These are phyloP conservation scores for Aspergillus persii DNA, from an alignment of 2,329 filamentous ascomycete genomes.

Conservation along the genomic window DNA sequence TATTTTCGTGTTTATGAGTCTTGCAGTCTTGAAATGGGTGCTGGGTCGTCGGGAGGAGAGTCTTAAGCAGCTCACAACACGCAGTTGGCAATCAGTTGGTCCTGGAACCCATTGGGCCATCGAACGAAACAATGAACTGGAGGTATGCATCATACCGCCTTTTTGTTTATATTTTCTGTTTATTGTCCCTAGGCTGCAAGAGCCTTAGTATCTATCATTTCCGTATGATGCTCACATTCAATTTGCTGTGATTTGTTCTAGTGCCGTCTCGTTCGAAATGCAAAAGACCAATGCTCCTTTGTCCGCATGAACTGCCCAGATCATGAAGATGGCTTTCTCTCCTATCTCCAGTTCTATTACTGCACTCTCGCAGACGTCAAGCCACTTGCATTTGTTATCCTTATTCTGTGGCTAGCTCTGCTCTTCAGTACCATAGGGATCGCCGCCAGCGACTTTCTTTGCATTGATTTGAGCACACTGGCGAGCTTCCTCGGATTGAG, in stretches of 20 bases:
- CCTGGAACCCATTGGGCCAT: constrained; percentile 8
- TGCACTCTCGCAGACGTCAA: constrained; percentile 69
- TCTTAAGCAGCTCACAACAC: neutral
- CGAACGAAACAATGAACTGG: constrained; percentile 23
- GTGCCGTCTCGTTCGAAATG: constrained; percentile 77
- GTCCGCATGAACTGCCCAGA: constrained; percentile 78
- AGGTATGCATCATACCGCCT: constrained; percentile 60
- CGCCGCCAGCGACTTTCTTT: constrained; percentile 97
- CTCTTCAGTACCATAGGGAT: constrained; percentile 97
- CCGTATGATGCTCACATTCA: constrained; percentile 5
- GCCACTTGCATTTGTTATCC: constrained; percentile 72
- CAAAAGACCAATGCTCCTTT: constrained; percentile 80
- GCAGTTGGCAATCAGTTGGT: neutral
- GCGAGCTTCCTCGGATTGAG: constrained; percentile 85
- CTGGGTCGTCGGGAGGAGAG: constrained; percentile 3
- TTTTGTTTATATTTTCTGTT: constrained; percentile 61
- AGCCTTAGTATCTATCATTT: neutral
- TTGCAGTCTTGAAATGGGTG: constrained; percentile 32
- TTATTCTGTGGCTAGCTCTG: constrained; percentile 79
- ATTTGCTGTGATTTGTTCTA: constrained; percentile 32
- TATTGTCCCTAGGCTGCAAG: neutral
- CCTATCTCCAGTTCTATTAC: constrained; percentile 89
- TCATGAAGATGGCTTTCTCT: constrained; percentile 84
- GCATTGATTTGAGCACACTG: constrained; percentile 92
- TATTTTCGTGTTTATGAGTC: constrained; percentile 36